Evolutionary conservation across 108 stramenopile species (phyloP), one percentile per base, ranked within the genome.

Genomic region (Discostella pseudostelligera): DNA sequence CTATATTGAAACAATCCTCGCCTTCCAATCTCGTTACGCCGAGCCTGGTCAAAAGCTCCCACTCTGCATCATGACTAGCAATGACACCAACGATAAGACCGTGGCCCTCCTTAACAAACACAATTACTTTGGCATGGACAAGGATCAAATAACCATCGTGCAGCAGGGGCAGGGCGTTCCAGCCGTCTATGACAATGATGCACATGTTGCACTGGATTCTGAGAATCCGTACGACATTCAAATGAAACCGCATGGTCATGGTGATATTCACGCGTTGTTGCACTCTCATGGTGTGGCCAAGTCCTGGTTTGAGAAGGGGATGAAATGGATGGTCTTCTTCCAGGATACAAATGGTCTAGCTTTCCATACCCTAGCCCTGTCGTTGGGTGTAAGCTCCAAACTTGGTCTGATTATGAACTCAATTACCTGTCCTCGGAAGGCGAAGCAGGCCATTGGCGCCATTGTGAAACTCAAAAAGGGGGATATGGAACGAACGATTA

Each of bases 211-310:
- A 12, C 42, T 85, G 43, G 89, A 94, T 24, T 49, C 78, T 5
- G 73, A 74, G 1, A 82, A 94, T 78, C 79, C 71, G 5, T 93
- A 72, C 74, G 81, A 79, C 29, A 63, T 98, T 55, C 71, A 96
- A 57, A 92, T 96, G 58, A 99, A 99, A 87, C 99, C 99, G 16
- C 99, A 99, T 70, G 99, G 99, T 8, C 99, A 99, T 66, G 99
- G 99, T 45, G 99, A 99, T 69, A 96, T 99, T 56, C 99, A 99
- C 82, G 64, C 87, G 19, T 81, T 99, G 24, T 62, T 99, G 65
- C 92, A 97, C 73, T 74, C 79, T 57, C 79, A 84, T 58, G 87
- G 93, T 7, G 80, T 96, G 25, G 95, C 94, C 36, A 76, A 83
- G 36, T 72, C 83, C 13, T 98, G 98, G 86, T 43, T 57, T 17